phyloP scores from a whole-genome alignment of 2,329 filamentous ascomycete species.

The Nothophoma quercina region DNA sequence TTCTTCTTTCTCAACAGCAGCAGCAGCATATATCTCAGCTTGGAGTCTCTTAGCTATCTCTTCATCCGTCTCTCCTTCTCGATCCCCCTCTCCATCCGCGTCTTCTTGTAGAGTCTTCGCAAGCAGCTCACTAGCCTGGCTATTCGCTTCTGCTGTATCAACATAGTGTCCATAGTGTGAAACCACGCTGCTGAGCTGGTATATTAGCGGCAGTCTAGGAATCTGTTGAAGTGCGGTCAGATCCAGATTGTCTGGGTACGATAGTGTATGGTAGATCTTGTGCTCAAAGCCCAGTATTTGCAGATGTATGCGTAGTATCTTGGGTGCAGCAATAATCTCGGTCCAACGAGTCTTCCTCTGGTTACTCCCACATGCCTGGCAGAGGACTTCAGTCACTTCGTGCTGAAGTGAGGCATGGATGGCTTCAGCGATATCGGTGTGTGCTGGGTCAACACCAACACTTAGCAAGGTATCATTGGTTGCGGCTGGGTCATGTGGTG shows the following conservation, averaged over 20 bases:
- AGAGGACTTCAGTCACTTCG: background rate
- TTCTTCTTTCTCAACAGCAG: no score
- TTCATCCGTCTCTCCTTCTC: no score
- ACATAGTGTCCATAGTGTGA: background rate
- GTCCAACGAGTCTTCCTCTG: background rate
- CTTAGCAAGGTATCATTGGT: background rate
- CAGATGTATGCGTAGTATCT: background rate
- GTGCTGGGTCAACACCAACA: background rate
- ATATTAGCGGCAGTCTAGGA: background rate
- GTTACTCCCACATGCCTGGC: background rate
- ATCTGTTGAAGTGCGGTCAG: background rate
- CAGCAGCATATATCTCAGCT: no score
- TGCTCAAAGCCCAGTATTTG: background rate
- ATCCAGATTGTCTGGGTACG: background rate
- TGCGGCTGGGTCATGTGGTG: background rate
- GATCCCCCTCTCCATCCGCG: no score
- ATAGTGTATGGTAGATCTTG: background rate
- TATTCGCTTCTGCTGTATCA: no score
- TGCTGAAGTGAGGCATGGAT: background rate
- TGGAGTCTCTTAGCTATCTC: no score
- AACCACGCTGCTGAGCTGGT: background rate
- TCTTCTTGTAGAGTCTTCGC: no score
- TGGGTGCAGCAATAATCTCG: background rate
- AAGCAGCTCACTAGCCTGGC: no score
- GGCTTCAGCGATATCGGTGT: background rate